These are phyloP conservation scores for Candida golubevii DNA, from an alignment of 805 yeast species.

Conservation along the genomic window DNA sequence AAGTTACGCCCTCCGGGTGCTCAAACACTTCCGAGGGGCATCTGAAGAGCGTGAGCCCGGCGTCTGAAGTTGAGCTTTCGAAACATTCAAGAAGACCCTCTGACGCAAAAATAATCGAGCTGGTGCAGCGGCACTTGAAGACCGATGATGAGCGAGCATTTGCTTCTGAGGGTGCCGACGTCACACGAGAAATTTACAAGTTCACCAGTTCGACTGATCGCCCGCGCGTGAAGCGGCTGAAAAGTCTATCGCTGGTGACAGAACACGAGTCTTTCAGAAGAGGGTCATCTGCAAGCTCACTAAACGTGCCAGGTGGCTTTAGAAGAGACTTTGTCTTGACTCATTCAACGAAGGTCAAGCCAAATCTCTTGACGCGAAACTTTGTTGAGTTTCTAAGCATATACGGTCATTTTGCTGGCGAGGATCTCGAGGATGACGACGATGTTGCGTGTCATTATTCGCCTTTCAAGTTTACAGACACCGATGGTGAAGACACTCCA, in stretches of 20 bases:
- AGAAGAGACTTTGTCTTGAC: slow-evolving; percentile 60
- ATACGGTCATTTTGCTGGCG: slow-evolving; percentile 87
- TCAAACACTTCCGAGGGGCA: slow-evolving; percentile 5
- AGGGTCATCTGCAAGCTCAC: slow-evolving; percentile 60
- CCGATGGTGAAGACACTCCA: slow-evolving; percentile 34
- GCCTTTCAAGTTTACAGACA: slow-evolving; percentile 17
- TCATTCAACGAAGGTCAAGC: slow-evolving; percentile 18
- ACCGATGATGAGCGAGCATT: slow-evolving; percentile 9
- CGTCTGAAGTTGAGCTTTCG: slow-evolving; percentile 2
- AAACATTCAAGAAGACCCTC: not conserved
- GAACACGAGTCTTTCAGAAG: slow-evolving; percentile 31
- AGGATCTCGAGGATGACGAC: slow-evolving; percentile 62
- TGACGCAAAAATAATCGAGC: slow-evolving; percentile 11
- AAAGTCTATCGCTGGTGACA: slow-evolving; percentile 15
- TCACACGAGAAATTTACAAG: slow-evolving; percentile 16
- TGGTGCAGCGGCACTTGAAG: slow-evolving; percentile 14
- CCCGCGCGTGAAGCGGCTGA: slow-evolving; percentile 11
- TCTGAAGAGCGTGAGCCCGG: slow-evolving; percentile 8
- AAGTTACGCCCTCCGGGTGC: slow-evolving; percentile 5
- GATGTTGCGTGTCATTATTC: slow-evolving; percentile 52
- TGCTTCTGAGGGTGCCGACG: slow-evolving; percentile 18
- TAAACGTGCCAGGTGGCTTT: slow-evolving; percentile 81
- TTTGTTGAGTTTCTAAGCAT: slow-evolving; percentile 73
- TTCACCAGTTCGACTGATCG: slow-evolving; percentile 5
- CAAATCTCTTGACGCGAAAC: slow-evolving; percentile 59